Evolutionary conservation across 257 asterid species (phyloP).

Genomic region (Fraxinus americana): DNA sequence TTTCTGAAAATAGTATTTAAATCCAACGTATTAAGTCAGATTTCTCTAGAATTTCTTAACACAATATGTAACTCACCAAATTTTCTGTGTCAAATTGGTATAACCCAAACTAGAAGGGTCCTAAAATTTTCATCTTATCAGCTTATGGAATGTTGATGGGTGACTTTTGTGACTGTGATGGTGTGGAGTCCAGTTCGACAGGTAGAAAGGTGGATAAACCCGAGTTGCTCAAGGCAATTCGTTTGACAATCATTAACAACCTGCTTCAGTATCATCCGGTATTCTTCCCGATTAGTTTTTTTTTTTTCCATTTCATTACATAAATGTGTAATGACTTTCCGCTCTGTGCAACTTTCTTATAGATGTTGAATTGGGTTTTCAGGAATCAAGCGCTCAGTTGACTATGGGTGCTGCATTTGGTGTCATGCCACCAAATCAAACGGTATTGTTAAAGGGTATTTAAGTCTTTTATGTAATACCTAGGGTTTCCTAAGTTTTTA

Average conservation of each 20-base stretch:
- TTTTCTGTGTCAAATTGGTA: not conserved
- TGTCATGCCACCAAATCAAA: constrained; percentile 50
- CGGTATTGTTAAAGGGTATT: no score
- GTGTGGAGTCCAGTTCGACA: constrained; percentile 59
- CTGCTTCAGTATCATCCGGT: constrained; percentile 92
- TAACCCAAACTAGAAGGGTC: not conserved
- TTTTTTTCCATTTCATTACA: not conserved
- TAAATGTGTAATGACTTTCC: constrained; percentile 19
- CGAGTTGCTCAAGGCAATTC: constrained; percentile 95
- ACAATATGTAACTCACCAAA: not conserved
- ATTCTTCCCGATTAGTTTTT: constrained; percentile 24
- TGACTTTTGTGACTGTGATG: constrained; percentile 2
- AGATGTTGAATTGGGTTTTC: constrained; percentile 31
- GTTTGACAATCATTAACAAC: constrained; percentile 93
- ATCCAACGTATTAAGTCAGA: not conserved
- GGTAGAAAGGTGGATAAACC: constrained; percentile 93
- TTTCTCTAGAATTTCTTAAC: not conserved
- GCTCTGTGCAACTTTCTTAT: constrained; percentile 17
- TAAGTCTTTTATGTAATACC: no score
- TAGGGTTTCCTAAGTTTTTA: no score
- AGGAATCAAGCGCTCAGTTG: constrained; percentile 89
- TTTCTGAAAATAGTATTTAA: not conserved
- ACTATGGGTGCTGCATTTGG: constrained; percentile 97
- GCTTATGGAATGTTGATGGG: not conserved
- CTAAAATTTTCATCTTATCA: not conserved